phyloP scores from a whole-genome alignment of 257 asterid genomes.

The Nyctanthes arbortristis region DNA sequence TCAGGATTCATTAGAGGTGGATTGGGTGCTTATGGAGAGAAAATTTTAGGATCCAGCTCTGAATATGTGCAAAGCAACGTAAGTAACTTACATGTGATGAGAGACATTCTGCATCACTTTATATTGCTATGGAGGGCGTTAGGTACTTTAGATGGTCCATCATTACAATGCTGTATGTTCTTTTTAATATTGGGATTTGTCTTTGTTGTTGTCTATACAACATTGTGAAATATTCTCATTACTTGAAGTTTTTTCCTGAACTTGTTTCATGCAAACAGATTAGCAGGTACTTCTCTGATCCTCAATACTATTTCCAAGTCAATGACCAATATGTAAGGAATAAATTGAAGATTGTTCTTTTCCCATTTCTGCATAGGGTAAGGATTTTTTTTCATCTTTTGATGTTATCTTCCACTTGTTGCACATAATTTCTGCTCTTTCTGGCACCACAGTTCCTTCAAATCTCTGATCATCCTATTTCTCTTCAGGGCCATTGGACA shows the following conservation, averaged over 20 bases:
- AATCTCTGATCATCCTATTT: not conserved
- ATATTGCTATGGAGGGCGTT: not conserved
- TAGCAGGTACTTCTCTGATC: slow-evolving; percentile 15
- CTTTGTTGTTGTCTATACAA: not conserved
- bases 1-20: slow-evolving; percentile 5
- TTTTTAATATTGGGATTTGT: not conserved
- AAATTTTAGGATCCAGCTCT: not conserved
- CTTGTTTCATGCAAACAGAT: slow-evolving; percentile 4
- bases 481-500: slow-evolving; percentile 17
- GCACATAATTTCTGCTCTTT: not conserved
- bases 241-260: not conserved
- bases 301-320: slow-evolving; percentile 18
- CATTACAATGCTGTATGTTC: not conserved
- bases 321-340: slow-evolving; percentile 9
- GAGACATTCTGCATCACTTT: not conserved
- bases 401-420: not conserved
- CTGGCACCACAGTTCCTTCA: not conserved
- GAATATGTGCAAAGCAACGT: slow-evolving; percentile 1
- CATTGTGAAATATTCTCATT: not conserved
- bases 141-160: not conserved
- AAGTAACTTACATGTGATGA: not conserved
- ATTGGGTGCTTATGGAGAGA: not conserved
- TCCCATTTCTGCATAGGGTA: slow-evolving; percentile 18
- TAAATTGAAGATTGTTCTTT: slow-evolving; percentile 9
- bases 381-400: not conserved